Evolutionary conservation across 2,329 filamentous ascomycete genomes (phyloP).

Genomic region (Madurella fahalii): DNA sequence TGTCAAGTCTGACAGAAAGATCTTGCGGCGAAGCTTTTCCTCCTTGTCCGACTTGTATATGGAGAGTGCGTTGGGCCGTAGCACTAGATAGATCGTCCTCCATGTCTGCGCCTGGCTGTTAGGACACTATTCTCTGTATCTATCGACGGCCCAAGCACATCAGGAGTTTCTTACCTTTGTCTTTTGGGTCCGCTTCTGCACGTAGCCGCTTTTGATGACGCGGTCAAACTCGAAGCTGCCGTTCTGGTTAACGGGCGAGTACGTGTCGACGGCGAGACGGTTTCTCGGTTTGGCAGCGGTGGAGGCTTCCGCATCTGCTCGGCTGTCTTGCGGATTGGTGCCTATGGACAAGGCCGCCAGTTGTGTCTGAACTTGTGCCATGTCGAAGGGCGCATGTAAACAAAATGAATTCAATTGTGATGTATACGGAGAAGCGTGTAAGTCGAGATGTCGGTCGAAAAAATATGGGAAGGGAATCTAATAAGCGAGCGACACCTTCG

Average conservation of each 20-base stretch:
- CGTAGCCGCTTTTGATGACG: conserved; percentile 82
- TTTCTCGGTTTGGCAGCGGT: conserved; percentile 32
- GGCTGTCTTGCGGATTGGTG: conserved; percentile 14
- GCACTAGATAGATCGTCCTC: conserved; percentile 84
- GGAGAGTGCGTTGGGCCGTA: conserved; percentile 84
- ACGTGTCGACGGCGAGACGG: conserved; percentile 57
- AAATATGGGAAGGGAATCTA: conserved; percentile 6
- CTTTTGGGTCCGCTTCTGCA: conserved; percentile 85
- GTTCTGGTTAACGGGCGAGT: conserved; percentile 88
- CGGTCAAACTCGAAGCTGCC: conserved; percentile 95
- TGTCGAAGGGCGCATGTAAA: conserved; percentile 17
- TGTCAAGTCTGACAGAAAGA: conserved; percentile 84
- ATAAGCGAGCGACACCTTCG: conserved; percentile 24
- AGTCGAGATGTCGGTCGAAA: not conserved
- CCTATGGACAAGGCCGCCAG: conserved; percentile 20
- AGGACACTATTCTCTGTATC: not conserved
- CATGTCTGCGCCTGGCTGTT: conserved; percentile 58
- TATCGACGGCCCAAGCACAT: not conserved
- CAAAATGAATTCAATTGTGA: conserved; percentile 2
- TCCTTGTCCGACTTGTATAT: conserved; percentile 92
- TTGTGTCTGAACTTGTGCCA: conserved; percentile 25
- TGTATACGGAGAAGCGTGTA: not conserved
- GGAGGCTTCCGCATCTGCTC: conserved; percentile 11
- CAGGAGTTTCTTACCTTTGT: conserved; percentile 66
- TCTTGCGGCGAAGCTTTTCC: conserved; percentile 81